phyloP scores from a whole-genome alignment of 164 flowering plant genomes.

The Hamamelis virginiana region DNA sequence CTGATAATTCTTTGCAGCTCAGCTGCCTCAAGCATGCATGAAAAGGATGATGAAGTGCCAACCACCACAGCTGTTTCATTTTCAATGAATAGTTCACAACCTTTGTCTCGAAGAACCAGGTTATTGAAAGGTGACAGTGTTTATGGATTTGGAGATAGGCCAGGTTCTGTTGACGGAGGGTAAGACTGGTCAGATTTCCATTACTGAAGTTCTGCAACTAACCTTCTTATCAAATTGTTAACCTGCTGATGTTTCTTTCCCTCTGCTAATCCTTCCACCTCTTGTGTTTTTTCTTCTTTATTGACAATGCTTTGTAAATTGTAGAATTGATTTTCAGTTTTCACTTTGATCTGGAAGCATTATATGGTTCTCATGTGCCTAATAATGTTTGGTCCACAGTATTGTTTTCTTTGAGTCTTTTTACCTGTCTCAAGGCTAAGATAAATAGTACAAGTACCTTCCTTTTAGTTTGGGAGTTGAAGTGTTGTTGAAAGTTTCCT shows the following conservation, averaged over 20 bases:
- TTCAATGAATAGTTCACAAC: conserved; percentile 54
- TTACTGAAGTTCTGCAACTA: background rate
- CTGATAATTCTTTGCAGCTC: conserved; percentile 55
- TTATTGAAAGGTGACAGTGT: conserved; percentile 59
- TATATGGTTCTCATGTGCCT: background rate
- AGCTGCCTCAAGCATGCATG: conserved; percentile 52
- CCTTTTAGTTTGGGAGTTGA: too few species aligned
- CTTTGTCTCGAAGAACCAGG: conserved; percentile 89
- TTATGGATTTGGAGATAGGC: conserved; percentile 46
- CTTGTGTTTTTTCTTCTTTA: background rate
- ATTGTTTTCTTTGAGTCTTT: background rate
- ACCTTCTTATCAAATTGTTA: background rate
- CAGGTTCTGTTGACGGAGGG: conserved; percentile 79
- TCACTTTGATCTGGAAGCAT: background rate
- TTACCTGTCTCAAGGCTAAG: too few species aligned
- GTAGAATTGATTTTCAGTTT: background rate
- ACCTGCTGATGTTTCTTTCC: background rate
- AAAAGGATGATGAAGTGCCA: conserved; percentile 78
- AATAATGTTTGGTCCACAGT: too few species aligned
- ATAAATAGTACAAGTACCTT: too few species aligned
- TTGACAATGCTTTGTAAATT: background rate
- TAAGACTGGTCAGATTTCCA: conserved; percentile 20
- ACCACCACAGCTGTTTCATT: conserved; percentile 55
- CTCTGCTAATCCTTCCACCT: background rate
- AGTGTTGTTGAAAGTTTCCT: too few species aligned